Conservation (phyloP, 164 flowering plant genomes). For the Piper betle region DNA sequence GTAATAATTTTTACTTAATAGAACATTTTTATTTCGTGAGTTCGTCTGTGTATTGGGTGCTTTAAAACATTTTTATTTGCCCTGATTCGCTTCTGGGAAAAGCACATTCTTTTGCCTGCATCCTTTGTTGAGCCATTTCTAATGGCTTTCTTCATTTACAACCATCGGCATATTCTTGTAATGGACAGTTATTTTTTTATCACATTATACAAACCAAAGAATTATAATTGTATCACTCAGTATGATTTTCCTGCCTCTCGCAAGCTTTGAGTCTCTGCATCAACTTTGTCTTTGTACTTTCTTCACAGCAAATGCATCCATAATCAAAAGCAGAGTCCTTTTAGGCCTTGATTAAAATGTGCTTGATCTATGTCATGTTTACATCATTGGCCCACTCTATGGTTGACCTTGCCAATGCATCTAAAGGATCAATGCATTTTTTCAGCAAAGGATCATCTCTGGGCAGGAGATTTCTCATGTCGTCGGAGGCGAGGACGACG, state of each 20-base stretch:
- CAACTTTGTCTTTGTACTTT: neutral
- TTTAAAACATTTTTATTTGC: no score
- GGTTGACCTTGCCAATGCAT: conserved; percentile 50
- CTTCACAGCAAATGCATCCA: neutral
- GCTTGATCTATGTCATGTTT: conserved; percentile 1
- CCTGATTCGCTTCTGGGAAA: no score
- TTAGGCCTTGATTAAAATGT: neutral
- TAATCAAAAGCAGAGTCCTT: neutral
- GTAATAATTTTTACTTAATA: no score
- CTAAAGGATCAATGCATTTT: conserved; percentile 50
- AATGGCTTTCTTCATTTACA: no score
- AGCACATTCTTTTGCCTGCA: no score
- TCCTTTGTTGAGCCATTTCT: no score
- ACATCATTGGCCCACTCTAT: conserved; percentile 34
- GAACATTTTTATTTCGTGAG: no score
- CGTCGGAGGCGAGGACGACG: conserved; percentile 54
- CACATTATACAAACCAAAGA: no score
- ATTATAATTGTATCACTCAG: no score
- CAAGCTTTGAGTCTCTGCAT: neutral
- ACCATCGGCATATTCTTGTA: no score
- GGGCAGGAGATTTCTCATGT: conserved; percentile 41
- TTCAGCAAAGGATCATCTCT: conserved; percentile 43
- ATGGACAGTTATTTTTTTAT: no score
- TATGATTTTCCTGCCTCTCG: neutral
- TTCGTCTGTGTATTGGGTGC: no score